Base-by-base conservation (phyloP, 305 asterid genomes). In the Rubia balearica region DNA sequence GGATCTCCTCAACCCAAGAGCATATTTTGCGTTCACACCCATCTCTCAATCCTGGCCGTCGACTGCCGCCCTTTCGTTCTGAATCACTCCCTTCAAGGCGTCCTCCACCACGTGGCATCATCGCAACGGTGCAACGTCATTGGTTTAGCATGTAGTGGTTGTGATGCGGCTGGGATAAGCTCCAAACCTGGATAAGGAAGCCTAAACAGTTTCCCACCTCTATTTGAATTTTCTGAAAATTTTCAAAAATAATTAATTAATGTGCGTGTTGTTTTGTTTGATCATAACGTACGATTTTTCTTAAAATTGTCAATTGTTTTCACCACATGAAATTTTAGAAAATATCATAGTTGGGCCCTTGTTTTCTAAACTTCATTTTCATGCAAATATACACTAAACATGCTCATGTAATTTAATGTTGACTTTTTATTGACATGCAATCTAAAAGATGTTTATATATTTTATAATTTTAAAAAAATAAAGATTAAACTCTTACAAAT, bases 1-100 rank as follows among this genome's bases (percentile, higher is more conserved):
- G 53, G 4, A 14, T 21, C 27, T 21, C 36, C 7, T 27, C 6
- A 8, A 22, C 17, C 36, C 30, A 48, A 56, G 62, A 56, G 62
- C 62, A 56, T 56, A 56, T 56, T 56, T 21, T 56, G 14, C 62
- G 62, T 56, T 56, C 62, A 56, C 62, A 56, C 62, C 6, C 30
- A 24, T 59, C 64, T 59, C 64, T 5, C 64, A 24, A 59, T 59
- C 64, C 17, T 3, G 24, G 64, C 64, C 64, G 64, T 59, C 24
- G 64, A 59, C 38, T 59, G 30, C 33, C 40, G 40, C 64, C 40
- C 36, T 59, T 21, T 27, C 7, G 2, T 10, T 22, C 14, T 11
- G 8, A 10, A 56, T 56, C 62, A 56, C 62, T 1, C 33, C 33
- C 33, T 56, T 8, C 62, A 56, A 56, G 62, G 62, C 33, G 62